These are phyloP conservation scores for Ustilago cynodontis DNA, from an alignment of 1,284 basidiomycete genomes.

Conservation along the genomic window DNA sequence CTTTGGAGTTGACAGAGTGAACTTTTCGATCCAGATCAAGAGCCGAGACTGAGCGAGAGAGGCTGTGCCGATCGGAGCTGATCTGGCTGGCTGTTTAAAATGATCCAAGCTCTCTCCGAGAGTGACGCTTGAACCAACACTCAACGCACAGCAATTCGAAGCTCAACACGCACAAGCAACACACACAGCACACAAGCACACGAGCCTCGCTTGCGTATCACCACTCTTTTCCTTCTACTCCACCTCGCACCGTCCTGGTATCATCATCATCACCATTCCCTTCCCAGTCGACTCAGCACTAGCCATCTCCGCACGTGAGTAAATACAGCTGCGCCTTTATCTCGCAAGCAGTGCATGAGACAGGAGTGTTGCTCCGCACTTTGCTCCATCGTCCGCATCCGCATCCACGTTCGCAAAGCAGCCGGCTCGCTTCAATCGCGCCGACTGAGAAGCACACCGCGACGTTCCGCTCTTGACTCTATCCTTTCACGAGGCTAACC, in stretches of 20 bases:
- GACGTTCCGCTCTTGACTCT: background rate
- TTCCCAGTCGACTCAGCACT: background rate
- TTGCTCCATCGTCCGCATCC: background rate
- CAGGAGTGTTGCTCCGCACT: too few species aligned
- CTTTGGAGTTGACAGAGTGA: background rate
- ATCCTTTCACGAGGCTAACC: background rate
- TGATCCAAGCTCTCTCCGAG: slow-evolving; percentile 27
- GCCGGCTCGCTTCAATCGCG: background rate
- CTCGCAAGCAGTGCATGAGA: background rate
- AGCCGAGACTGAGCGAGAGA: background rate
- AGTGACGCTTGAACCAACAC: slow-evolving; percentile 20
- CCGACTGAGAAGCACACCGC: background rate
- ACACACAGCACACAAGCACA: slow-evolving; percentile 16
- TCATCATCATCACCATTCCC: background rate
- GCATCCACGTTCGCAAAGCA: background rate
- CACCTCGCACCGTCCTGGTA: slow-evolving; percentile 1
- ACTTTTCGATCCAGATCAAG: slow-evolving; percentile 1
- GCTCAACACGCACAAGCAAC: slow-evolving; percentile 6
- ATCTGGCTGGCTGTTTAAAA: slow-evolving; percentile 8
- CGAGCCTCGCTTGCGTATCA: slow-evolving; percentile 7
- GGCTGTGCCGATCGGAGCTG: slow-evolving; percentile 43
- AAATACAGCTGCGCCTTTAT: background rate
- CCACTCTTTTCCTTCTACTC: slow-evolving; percentile 1
- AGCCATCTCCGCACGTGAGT: background rate
- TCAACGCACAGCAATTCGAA: slow-evolving; percentile 4